These are phyloP conservation scores for Lentinula lateritia DNA, from an alignment of 768 basidiomycete genomes.

Conservation along the genomic window DNA sequence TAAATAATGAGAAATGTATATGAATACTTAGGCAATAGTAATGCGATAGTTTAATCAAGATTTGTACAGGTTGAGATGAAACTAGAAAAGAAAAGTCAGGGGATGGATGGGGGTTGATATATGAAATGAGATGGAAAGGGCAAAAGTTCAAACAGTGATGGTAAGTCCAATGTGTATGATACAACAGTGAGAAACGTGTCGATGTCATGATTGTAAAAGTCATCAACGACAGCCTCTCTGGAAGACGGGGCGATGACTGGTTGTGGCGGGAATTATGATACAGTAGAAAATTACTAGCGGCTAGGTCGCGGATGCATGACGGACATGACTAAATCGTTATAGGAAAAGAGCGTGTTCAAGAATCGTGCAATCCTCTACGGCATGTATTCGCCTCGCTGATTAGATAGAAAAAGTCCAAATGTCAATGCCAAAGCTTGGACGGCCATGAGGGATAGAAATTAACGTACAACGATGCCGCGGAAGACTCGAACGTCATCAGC, in stretches of 20 bases:
- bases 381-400: background rate
- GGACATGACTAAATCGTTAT: background rate
- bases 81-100: no score
- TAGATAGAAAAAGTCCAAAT: background rate
- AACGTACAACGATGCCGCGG: slow-evolving; percentile 32
- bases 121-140: background rate
- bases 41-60: no score
- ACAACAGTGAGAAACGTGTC: background rate
- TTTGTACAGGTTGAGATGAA: no score
- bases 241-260: background rate
- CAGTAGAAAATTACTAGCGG: background rate
- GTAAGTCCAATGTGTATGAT: background rate
- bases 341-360: background rate
- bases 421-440: background rate
- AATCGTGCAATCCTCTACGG: background rate
- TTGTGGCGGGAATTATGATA: background rate
- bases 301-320: background rate
- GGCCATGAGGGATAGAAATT: background rate
- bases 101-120: no score
- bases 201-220: background rate
- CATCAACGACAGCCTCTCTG: background rate
- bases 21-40: no score
- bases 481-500: slow-evolving; percentile 48
- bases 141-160: background rate
- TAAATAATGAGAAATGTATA: no score